Evolutionary conservation across 805 yeast species (phyloP).

Genomic region (Citeromyces nyonsensis): DNA sequence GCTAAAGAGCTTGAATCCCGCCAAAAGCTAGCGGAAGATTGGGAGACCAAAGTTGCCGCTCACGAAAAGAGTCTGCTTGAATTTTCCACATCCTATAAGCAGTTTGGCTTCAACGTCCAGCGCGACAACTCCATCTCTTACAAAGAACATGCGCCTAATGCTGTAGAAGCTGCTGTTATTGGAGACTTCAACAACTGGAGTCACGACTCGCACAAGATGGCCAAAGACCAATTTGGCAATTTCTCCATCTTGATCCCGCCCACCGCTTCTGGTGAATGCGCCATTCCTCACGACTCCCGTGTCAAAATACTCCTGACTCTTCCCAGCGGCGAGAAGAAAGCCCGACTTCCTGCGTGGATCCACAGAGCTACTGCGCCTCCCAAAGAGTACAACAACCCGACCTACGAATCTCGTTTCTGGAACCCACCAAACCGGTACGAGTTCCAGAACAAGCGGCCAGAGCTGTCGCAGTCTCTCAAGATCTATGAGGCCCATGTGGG

Average conservation of each 20-base stretch:
- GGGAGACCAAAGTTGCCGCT: constrained; percentile 38
- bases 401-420: constrained; percentile 89
- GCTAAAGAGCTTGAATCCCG: constrained; percentile 54
- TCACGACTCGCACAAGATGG: constrained; percentile 34
- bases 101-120: constrained; percentile 64
- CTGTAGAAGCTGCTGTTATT: constrained; percentile 54
- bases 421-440: constrained; percentile 46
- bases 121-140: constrained; percentile 40
- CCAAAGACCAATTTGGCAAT: constrained; percentile 52
- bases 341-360: constrained; percentile 84
- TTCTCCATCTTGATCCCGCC: constrained; percentile 53
- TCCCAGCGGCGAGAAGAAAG: constrained; percentile 56
- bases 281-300: constrained; percentile 71
- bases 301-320: constrained; percentile 55
- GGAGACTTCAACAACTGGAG: constrained; percentile 93
- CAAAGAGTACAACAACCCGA: constrained; percentile 24
- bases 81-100: constrained; percentile 65
- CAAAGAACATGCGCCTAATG: constrained; percentile 88
- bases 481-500: constrained; percentile 95
- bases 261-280: constrained; percentile 26
- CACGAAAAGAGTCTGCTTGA: constrained; percentile 50
- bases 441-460: constrained; percentile 56
- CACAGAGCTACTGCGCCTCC: constrained; percentile 67
- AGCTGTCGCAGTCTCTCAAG: constrained; percentile 35
- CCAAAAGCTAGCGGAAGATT: constrained; percentile 45